phyloP scores from a whole-genome alignment of 345 rosid genomes.

The Boechera divaricarpa region DNA sequence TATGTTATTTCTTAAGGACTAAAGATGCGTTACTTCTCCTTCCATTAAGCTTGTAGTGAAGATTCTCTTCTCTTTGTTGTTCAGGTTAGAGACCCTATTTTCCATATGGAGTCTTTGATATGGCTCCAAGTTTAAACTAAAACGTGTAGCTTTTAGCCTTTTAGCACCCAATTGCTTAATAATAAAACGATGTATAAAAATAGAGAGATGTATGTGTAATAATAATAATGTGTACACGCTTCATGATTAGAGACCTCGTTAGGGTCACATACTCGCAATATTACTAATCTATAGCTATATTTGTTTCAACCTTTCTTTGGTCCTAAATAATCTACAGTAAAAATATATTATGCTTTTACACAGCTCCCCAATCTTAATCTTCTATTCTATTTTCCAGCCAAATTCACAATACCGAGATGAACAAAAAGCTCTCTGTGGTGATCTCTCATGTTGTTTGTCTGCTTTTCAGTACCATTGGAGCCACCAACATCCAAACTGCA shows the following conservation, averaged over 20 bases:
- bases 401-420: background rate
- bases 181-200: background rate
- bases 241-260: background rate
- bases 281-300: constrained; percentile 9
- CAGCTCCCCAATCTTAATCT: background rate
- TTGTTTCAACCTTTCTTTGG: background rate
- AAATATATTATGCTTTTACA: constrained; percentile 13
- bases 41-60: background rate
- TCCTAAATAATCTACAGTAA: background rate
- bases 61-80: background rate
- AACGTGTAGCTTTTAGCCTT: background rate
- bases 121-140: background rate
- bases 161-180: background rate
- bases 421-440: constrained; percentile 20
- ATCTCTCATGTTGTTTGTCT: constrained; percentile 47
- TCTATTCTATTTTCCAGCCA: constrained; percentile 21
- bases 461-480: constrained; percentile 66
- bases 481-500: constrained; percentile 93
- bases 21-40: no score
- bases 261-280: background rate
- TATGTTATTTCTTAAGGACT: background rate
- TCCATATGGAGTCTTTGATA: background rate
- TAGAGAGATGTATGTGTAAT: background rate
- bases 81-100: no score
- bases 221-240: background rate